Evolutionary conservation across 495 filamentous ascomycete genomes (phyloP).

Genomic region (Aspergillus bertholletiae): DNA sequence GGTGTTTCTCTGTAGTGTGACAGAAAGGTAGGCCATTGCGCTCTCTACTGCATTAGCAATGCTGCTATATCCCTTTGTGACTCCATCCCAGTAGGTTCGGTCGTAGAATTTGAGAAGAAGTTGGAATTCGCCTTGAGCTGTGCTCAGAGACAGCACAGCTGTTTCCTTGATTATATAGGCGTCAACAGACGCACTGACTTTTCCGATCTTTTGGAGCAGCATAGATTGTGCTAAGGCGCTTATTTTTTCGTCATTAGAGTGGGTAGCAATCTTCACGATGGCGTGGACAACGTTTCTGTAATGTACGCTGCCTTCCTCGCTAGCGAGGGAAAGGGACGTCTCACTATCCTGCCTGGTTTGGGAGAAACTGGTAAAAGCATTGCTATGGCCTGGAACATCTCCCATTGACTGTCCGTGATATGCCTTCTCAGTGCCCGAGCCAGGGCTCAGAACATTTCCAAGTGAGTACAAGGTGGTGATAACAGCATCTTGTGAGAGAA

Average conservation of each 20-base stretch:
- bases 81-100: constrained; percentile 65
- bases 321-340: constrained; percentile 66
- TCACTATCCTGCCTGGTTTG: constrained; percentile 67
- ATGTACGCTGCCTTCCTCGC: constrained; percentile 70
- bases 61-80: constrained; percentile 57
- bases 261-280: constrained; percentile 79
- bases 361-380: constrained; percentile 41
- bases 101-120: constrained; percentile 79
- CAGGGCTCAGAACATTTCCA: constrained; percentile 84
- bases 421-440: constrained; percentile 35
- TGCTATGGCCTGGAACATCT: constrained; percentile 23
- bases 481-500: constrained; percentile 84
- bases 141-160: constrained; percentile 69
- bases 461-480: constrained; percentile 94
- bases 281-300: constrained; percentile 83
- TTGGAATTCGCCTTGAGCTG: constrained; percentile 73
- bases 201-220: constrained; percentile 87
- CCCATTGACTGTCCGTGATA: constrained; percentile 26
- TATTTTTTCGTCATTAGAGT: constrained; percentile 83
- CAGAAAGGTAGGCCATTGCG: constrained; percentile 75
- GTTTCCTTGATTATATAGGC: constrained; percentile 78
- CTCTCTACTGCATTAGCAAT: constrained; percentile 37
- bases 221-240: constrained; percentile 93
- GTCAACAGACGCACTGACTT: constrained; percentile 72
- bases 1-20: constrained; percentile 61